These are phyloP conservation scores for Apiotrichum veenhuisii DNA, from an alignment of 1,284 basidiomycete species.

Conservation along the genomic window DNA sequence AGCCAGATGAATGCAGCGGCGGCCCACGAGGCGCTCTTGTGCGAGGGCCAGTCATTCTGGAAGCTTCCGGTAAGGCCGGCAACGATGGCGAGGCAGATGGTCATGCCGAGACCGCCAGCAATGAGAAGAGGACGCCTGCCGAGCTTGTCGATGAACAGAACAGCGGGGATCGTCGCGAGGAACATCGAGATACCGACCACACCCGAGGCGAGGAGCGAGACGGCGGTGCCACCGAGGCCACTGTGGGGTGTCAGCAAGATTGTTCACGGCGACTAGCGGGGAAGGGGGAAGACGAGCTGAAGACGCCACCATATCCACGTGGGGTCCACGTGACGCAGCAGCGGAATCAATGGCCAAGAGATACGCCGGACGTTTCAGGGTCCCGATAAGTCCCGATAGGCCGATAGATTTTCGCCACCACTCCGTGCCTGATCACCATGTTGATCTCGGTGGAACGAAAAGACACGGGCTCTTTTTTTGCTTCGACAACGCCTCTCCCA, in stretches of 20 bases:
- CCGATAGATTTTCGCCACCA: too few relatives aligned
- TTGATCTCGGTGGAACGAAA: too few relatives aligned
- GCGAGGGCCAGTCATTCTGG: conserved; percentile 9
- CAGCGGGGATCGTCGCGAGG: conserved; percentile 34
- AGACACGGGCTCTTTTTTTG: too few relatives aligned
- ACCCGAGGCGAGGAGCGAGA: conserved; percentile 42
- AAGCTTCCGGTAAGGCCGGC: conserved; percentile 19
- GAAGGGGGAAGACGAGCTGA: too few relatives aligned
- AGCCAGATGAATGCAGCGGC: conserved; percentile 25
- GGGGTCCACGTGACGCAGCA: too few relatives aligned
- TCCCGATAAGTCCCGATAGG: too few relatives aligned
- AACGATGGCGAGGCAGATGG: conserved; percentile 23
- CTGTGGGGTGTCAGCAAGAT: background rate
- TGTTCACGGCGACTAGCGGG: too few relatives aligned
- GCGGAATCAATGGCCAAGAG: too few relatives aligned
- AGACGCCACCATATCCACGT: too few relatives aligned
- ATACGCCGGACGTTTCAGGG: too few relatives aligned
- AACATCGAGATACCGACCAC: conserved; percentile 43
- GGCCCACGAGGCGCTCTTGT: conserved; percentile 17
- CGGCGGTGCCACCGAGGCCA: conserved; percentile 32
- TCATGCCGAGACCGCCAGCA: conserved; percentile 26
- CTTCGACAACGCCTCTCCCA: too few relatives aligned
- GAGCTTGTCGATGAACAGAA: conserved; percentile 31
- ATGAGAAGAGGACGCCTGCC: conserved; percentile 28
- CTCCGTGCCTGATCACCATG: too few relatives aligned